phyloP scores from a whole-genome alignment of 495 filamentous ascomycete species.

The Aspergillus kassunensis region DNA sequence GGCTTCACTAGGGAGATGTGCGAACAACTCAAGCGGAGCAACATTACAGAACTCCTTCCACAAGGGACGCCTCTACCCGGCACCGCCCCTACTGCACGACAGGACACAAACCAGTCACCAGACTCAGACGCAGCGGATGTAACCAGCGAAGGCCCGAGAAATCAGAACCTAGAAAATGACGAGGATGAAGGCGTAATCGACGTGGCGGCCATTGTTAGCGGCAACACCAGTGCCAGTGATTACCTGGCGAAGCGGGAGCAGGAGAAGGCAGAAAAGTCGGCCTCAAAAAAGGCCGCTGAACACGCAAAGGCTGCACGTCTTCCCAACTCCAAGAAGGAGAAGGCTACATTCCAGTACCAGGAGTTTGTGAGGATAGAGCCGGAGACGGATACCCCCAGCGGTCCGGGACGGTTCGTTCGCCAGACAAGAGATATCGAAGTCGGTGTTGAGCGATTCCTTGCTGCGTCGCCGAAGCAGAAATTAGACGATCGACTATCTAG shows the following conservation, averaged over 20 bases:
- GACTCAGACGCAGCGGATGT: slow-evolving; percentile 37
- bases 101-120: slow-evolving; percentile 54
- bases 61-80: slow-evolving; percentile 57
- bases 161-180: slow-evolving; percentile 41
- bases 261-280: slow-evolving; percentile 84
- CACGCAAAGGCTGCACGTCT: slow-evolving; percentile 53
- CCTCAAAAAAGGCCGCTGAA: slow-evolving; percentile 53
- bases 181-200: slow-evolving; percentile 84
- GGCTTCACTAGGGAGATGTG: slow-evolving; percentile 83
- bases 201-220: slow-evolving; percentile 91
- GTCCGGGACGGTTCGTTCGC: slow-evolving; percentile 35
- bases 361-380: slow-evolving; percentile 61
- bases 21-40: slow-evolving; percentile 87
- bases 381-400: slow-evolving; percentile 23
- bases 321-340: slow-evolving; percentile 77
- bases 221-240: slow-evolving; percentile 85
- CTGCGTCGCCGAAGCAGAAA: slow-evolving; percentile 48
- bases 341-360: slow-evolving; percentile 77
- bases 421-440: slow-evolving; percentile 71
- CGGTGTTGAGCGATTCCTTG: slow-evolving; percentile 81
- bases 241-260: slow-evolving; percentile 88
- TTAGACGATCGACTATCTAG: slow-evolving; percentile 43
- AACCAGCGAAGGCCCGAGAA: slow-evolving; percentile 46
- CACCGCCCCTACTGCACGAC: slow-evolving; percentile 43
- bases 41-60: slow-evolving; percentile 83